Evolutionary conservation across 2,329 filamentous ascomycete species (phyloP).

Genomic region (Xenoacremonium recifei): DNA sequence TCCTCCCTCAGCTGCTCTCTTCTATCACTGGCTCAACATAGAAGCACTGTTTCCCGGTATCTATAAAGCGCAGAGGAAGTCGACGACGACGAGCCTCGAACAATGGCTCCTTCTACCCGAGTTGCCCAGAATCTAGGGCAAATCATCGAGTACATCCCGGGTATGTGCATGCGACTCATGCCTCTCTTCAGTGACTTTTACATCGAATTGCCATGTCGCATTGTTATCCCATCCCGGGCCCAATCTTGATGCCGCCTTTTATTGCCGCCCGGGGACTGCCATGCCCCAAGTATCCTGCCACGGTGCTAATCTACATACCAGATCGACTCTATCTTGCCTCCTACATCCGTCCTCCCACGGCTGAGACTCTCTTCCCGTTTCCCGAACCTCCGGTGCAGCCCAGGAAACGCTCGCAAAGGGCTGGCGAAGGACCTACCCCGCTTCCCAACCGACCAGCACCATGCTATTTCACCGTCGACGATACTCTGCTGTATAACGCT

Average conservation of each 20-base stretch:
- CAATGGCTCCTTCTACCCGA: slow-evolving; percentile 52
- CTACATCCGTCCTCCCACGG: slow-evolving; percentile 78
- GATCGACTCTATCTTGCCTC: slow-evolving; percentile 94
- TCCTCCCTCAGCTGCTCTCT: too few species aligned
- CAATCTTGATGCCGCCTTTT: slow-evolving; percentile 6
- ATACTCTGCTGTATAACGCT: slow-evolving; percentile 90
- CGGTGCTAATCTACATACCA: slow-evolving; percentile 41
- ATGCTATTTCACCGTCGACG: slow-evolving; percentile 94
- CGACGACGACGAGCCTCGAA: slow-evolving; percentile 27
- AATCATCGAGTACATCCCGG: slow-evolving; percentile 94
- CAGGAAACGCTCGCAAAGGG: slow-evolving; percentile 50
- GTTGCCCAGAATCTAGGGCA: slow-evolving; percentile 69
- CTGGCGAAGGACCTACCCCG: slow-evolving; percentile 38
- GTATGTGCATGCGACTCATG: slow-evolving; percentile 47
- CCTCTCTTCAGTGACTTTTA: slow-evolving; percentile 11
- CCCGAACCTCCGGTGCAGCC: slow-evolving; percentile 61
- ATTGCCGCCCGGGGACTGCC: background rate
- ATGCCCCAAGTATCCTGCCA: slow-evolving; percentile 7
- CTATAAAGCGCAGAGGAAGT: slow-evolving; percentile 5
- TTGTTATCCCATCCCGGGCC: slow-evolving; percentile 23
- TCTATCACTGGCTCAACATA: slow-evolving; percentile 6
- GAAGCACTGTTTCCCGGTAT: slow-evolving; percentile 7
- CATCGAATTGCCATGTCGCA: slow-evolving; percentile 28
- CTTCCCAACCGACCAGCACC: slow-evolving; percentile 51
- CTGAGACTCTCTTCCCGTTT: slow-evolving; percentile 84